Conservation (phyloP, 192 early-diverging fungal species). For the Linnemannia elongata region DNA sequence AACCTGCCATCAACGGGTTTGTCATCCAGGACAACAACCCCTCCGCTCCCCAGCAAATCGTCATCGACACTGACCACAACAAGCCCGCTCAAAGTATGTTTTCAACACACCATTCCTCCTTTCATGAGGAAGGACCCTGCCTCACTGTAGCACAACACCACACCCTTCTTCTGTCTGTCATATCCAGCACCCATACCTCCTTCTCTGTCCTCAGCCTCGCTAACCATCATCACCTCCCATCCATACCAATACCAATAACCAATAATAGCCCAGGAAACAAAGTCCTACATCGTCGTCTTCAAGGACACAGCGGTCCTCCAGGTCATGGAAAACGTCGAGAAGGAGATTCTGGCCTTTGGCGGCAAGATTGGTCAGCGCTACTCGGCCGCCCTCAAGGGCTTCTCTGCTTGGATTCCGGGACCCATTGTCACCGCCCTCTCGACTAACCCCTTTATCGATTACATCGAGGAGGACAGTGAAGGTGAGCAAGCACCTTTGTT, state of each 20-base stretch:
- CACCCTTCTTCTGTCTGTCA: neutral
- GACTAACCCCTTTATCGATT: slow-evolving; percentile 53
- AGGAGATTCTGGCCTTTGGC: slow-evolving; percentile 34
- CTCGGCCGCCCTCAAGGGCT: slow-evolving; percentile 36
- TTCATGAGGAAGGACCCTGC: neutral
- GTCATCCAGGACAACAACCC: slow-evolving; percentile 20
- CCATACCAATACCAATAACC: too few species aligned
- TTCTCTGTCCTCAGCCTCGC: neutral
- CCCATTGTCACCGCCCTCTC: slow-evolving; percentile 24
- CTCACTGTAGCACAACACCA: neutral
- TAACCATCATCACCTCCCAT: neutral
- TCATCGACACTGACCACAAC: slow-evolving; percentile 2
- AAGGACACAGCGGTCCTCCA: slow-evolving; percentile 28
- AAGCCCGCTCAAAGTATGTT: slow-evolving; percentile 8
- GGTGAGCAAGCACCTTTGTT: slow-evolving; percentile 19
- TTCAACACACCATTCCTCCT: neutral
- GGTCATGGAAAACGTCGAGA: slow-evolving; percentile 37
- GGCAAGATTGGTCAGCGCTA: slow-evolving; percentile 56
- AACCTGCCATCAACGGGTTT: slow-evolving; percentile 21
- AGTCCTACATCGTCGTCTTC: slow-evolving; percentile 56
- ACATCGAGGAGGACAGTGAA: slow-evolving; percentile 48
- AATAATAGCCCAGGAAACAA: neutral
- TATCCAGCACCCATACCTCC: neutral
- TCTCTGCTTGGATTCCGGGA: slow-evolving; percentile 47
- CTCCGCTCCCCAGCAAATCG: slow-evolving; percentile 18